phyloP scores from a whole-genome alignment of 148 eudicot genomes.

The Fagopyrum tataricum region DNA sequence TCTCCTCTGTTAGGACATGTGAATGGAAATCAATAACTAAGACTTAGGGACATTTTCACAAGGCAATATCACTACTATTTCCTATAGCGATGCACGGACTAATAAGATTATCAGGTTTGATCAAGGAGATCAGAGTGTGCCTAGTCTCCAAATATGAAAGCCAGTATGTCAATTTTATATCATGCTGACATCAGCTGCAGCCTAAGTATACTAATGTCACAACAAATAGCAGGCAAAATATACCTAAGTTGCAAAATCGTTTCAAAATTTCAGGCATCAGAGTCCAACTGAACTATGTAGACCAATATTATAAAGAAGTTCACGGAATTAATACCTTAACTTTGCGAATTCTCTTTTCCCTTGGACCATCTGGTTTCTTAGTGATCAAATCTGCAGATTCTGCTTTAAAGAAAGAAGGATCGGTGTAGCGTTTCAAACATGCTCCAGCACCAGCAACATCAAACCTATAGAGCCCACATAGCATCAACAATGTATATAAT shows the following conservation, averaged over 20 bases:
- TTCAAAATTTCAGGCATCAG: neutral
- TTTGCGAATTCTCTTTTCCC: constrained; percentile 79
- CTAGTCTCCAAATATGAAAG: neutral
- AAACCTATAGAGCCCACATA: constrained; percentile 42
- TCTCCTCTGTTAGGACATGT: constrained; percentile 52
- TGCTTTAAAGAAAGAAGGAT: constrained; percentile 81
- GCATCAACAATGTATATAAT: constrained; percentile 15
- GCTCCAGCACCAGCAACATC: constrained; percentile 99
- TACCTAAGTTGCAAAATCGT: neutral
- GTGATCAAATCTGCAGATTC: constrained; percentile 39
- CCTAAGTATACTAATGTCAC: neutral
- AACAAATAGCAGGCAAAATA: neutral
- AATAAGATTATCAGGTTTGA: neutral
- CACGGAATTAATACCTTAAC: constrained; percentile 48
- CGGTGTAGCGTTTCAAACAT: constrained; percentile 92
- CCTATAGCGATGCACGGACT: neutral
- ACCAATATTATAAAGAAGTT: neutral
- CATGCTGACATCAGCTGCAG: neutral
- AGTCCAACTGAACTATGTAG: neutral
- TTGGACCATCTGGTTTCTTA: constrained; percentile 50
- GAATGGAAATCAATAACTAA: neutral
- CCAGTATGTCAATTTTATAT: neutral
- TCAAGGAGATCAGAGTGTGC: neutral
- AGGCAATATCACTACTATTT: neutral
- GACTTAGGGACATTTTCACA: neutral